phyloP scores from a whole-genome alignment of 2,329 filamentous ascomycete genomes.

The Chrysoporthe deuterocubensis region DNA sequence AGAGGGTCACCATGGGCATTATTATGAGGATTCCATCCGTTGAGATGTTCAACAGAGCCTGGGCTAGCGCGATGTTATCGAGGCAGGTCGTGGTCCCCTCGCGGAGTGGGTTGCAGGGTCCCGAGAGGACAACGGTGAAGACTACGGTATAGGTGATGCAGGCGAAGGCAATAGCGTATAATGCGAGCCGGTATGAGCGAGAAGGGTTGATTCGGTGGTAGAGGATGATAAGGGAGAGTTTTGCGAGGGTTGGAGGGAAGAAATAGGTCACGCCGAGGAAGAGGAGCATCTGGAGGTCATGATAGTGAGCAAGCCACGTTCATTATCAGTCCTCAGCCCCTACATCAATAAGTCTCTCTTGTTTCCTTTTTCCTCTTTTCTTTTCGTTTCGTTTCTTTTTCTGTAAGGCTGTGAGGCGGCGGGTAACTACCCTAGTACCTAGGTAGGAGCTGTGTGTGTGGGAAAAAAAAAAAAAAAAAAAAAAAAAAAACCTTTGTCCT shows the following conservation, averaged over 20 bases:
- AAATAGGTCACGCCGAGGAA: slow-evolving; percentile 32
- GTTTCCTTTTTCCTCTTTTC: background rate
- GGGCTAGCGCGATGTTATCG: slow-evolving; percentile 47
- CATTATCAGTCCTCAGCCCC: background rate
- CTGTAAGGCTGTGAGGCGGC: too few relatives aligned
- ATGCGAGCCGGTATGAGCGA: slow-evolving; percentile 20
- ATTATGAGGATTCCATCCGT: slow-evolving; percentile 49
- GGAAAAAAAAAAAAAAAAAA: background rate
- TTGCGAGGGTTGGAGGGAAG: slow-evolving; percentile 32
- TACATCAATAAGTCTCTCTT: background rate
- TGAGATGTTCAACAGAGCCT: slow-evolving; percentile 50
- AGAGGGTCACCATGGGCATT: slow-evolving; percentile 48
- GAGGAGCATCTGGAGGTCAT: slow-evolving; percentile 19
- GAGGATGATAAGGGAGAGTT: slow-evolving; percentile 32
- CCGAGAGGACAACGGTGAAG: slow-evolving; percentile 32
- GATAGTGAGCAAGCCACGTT: background rate
- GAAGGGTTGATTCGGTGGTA: slow-evolving; percentile 32
- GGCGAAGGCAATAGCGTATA: slow-evolving; percentile 25
- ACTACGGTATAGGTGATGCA: slow-evolving; percentile 30
- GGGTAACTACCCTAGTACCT: too few relatives aligned
- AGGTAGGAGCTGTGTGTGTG: too few relatives aligned
- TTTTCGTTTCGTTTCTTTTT: too few relatives aligned
- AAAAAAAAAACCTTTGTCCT: background rate
- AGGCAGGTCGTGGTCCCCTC: slow-evolving; percentile 41
- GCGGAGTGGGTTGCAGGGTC: slow-evolving; percentile 34